Evolutionary conservation across 495 filamentous ascomycete genomes (phyloP).

Genomic region (Aspergillus egyptiacus): DNA sequence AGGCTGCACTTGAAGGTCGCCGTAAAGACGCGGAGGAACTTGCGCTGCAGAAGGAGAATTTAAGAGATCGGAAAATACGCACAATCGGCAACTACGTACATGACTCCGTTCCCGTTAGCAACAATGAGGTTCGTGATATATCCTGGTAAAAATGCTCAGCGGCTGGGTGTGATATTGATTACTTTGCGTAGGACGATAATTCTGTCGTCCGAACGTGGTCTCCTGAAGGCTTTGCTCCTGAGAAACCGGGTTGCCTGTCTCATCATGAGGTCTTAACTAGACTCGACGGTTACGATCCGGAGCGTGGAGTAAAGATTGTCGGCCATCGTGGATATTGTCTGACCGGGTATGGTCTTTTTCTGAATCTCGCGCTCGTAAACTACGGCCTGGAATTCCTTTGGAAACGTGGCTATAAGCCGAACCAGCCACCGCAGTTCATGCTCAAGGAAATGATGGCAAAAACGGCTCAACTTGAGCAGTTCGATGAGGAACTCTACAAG

Average conservation of each 20-base stretch:
- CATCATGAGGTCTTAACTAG: slow-evolving; percentile 91
- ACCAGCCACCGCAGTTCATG: slow-evolving; percentile 96
- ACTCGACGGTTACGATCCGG: slow-evolving; percentile 88
- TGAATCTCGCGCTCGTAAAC: slow-evolving; percentile 87
- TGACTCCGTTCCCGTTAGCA: slow-evolving; percentile 80
- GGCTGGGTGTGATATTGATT: slow-evolving; percentile 58
- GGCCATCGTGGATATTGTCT: slow-evolving; percentile 95
- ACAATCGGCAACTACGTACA: slow-evolving; percentile 92
- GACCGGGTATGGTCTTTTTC: slow-evolving; percentile 83
- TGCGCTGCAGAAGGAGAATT: slow-evolving; percentile 65
- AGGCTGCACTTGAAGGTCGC: slow-evolving; percentile 66
- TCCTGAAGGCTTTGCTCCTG: slow-evolving; percentile 61
- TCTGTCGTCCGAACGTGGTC: slow-evolving; percentile 67
- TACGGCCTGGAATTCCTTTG: slow-evolving; percentile 88
- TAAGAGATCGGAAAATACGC: slow-evolving; percentile 70
- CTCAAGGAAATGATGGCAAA: slow-evolving; percentile 95
- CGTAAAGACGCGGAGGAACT: slow-evolving; percentile 71
- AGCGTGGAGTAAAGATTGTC: slow-evolving; percentile 88
- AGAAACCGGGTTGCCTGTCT: slow-evolving; percentile 69
- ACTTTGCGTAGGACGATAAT: slow-evolving; percentile 64
- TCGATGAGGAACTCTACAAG: slow-evolving; percentile 97
- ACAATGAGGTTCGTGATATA: slow-evolving; percentile 61
- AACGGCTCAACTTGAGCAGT: slow-evolving; percentile 94
- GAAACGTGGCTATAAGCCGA: slow-evolving; percentile 70
- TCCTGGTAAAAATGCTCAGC: not conserved